Evolutionary conservation across 2,329 filamentous ascomycete species (phyloP).

Genomic region (Corniculantispora saksenae): DNA sequence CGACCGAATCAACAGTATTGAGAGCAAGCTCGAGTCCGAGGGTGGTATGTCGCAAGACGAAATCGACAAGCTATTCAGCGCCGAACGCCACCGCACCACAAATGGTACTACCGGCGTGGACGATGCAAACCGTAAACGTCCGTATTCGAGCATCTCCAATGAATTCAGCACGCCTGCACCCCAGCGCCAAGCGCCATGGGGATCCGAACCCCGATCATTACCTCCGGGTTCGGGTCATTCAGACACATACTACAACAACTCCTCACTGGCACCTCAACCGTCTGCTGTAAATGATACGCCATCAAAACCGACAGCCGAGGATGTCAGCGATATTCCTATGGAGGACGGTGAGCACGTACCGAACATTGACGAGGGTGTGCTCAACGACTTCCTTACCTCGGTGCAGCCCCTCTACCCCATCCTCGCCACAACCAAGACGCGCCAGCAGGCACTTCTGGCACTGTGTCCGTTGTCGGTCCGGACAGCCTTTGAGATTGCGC

Average conservation of each 20-base stretch:
- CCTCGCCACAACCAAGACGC: slow-evolving; percentile 57
- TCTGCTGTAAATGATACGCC: slow-evolving; percentile 40
- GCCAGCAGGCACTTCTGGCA: slow-evolving; percentile 57
- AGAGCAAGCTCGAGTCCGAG: slow-evolving; percentile 69
- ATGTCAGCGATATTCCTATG: slow-evolving; percentile 36
- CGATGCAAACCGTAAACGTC: slow-evolving; percentile 44
- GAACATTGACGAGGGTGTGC: slow-evolving; percentile 45
- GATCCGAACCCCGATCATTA: slow-evolving; percentile 47
- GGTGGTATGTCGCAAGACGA: slow-evolving; percentile 44
- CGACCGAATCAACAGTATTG: slow-evolving; percentile 79
- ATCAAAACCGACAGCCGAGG: slow-evolving; percentile 34
- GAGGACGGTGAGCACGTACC: slow-evolving; percentile 34
- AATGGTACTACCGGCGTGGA: slow-evolving; percentile 30
- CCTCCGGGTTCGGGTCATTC: slow-evolving; percentile 42
- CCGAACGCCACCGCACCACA: slow-evolving; percentile 35
- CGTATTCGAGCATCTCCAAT: slow-evolving; percentile 51
- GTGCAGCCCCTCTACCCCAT: slow-evolving; percentile 70
- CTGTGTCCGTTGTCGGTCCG: slow-evolving; percentile 58
- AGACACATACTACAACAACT: slow-evolving; percentile 39
- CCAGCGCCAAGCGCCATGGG: slow-evolving; percentile 48
- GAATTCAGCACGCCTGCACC: slow-evolving; percentile 42
- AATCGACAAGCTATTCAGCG: slow-evolving; percentile 45
- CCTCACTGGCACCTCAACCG: slow-evolving; percentile 49
- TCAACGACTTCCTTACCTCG: slow-evolving; percentile 58
- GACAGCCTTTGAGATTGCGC: slow-evolving; percentile 64